Base-by-base conservation (phyloP, 1,139 yeast species). In the Candida sanyaensis region DNA sequence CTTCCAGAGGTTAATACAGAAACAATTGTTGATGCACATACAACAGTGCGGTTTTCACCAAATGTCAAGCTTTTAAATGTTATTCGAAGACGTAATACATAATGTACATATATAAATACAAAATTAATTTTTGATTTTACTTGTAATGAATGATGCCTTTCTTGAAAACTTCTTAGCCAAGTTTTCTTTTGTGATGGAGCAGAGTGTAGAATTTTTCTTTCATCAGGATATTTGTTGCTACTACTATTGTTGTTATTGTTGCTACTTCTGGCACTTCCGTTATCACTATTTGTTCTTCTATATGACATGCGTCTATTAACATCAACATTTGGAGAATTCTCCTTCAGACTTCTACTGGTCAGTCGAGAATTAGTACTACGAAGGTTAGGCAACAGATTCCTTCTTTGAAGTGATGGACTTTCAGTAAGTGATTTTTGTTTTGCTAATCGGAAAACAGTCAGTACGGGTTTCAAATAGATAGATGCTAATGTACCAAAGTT, bases 401-500 rank as follows among this genome's bases (percentile, higher is more conserved):
- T 10, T 32, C 43, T 58, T 54, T 74, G 78, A 43, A 88, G 66
- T 0, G 92, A 93, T 0, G 93, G 89, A 39, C 91, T 84, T 8
- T 65, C 62, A 0, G 81, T 75, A 29, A 92, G 66, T 21, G 64
- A 61, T 49, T 78, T 84, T 4, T 77, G 68, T 54, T 80, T 84
- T 1, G 91, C 79, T 38, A 80, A 68, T 37, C 96, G 71, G 69
- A 92, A 91, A 1, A 92, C 91, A 55, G 82, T 88, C 24, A 79
- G 78, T 5, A 89, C 86, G 0, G 97, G 96, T 57, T 90, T 88
- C 55, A 91, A 71, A 59, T 91, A 92, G 27, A 92, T 83, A 0
- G 96, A 86, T 0, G 96, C 92, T 47, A 92, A 69, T 0, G 91
- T 74, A 1, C 97, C 97, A 37, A 92, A 83, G 53, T 83, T 84